Conservation (phyloP, 768 basidiomycete species). For the Phylloporus sp. region DNA sequence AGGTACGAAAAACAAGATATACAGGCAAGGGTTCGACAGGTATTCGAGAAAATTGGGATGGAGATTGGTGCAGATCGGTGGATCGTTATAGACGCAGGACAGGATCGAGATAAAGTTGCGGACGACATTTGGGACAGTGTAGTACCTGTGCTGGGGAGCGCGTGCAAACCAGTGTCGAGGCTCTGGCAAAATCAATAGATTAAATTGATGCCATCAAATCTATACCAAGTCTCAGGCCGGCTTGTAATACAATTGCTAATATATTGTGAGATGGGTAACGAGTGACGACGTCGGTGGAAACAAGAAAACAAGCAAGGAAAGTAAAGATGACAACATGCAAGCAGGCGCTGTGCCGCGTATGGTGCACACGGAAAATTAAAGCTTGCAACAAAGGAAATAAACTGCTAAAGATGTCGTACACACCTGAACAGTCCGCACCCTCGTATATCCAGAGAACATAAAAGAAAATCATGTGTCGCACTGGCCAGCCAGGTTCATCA, state of each 20-base stretch:
- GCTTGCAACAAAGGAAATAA: conserved; percentile 12
- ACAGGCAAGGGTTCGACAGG: conserved; percentile 57
- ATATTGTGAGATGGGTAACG: conserved; percentile 22
- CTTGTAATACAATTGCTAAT: conserved; percentile 26
- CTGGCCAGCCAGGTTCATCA: conserved; percentile 11
- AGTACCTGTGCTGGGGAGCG: conserved; percentile 35
- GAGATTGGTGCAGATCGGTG: conserved; percentile 48
- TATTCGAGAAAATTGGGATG: conserved; percentile 53
- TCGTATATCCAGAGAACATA: conserved; percentile 14
- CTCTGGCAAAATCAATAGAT: conserved; percentile 40
- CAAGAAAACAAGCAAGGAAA: conserved; percentile 11
- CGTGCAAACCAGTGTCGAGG: conserved; percentile 39
- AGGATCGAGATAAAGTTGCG: conserved; percentile 44
- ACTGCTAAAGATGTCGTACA: conserved; percentile 14
- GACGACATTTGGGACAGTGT: conserved; percentile 53
- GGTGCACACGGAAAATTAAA: conserved; percentile 10
- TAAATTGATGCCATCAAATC: background rate
- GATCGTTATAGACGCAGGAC: conserved; percentile 58
- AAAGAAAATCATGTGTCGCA: conserved; percentile 4
- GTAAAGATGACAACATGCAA: conserved; percentile 7
- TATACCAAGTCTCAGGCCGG: conserved; percentile 5
- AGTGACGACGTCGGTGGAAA: conserved; percentile 4
- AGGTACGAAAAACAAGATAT: conserved; percentile 80
- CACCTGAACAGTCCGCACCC: conserved; percentile 17
- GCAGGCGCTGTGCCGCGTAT: conserved; percentile 4